A percentile compares a stretch with the other conserved stretches of the same genome.
Evolutionary conservation across 352 stramenopile genomes (phyloP).

Genomic region (Globisporangium parvum): DNA sequence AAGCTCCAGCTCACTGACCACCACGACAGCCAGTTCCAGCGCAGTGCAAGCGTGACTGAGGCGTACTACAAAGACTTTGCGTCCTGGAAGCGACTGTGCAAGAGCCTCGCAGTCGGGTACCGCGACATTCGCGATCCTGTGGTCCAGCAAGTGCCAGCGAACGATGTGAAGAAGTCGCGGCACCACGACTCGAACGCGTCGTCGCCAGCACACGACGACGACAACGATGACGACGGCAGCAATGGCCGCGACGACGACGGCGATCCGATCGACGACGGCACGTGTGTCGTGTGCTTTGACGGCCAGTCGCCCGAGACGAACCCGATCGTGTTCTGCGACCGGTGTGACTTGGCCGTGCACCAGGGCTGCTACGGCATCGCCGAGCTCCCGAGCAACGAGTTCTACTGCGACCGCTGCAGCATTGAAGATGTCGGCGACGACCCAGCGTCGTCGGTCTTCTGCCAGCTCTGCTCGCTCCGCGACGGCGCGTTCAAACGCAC

Average conservation of each 20-base stretch:
- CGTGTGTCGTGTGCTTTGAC: slow-evolving; percentile 88
- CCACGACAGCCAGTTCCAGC: slow-evolving; percentile 12
- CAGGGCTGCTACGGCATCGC: slow-evolving; percentile 85
- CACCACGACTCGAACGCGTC: slow-evolving; percentile 13
- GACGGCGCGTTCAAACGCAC: slow-evolving; percentile 87
- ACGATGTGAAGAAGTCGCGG: slow-evolving; percentile 15
- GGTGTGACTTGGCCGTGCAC: slow-evolving; percentile 86
- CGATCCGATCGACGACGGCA: slow-evolving; percentile 75
- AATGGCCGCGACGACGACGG: slow-evolving; percentile 44
- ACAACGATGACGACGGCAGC: slow-evolving; percentile 21
- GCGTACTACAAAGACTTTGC: slow-evolving; percentile 72
- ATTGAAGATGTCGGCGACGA: slow-evolving; percentile 47
- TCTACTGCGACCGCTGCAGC: slow-evolving; percentile 85
- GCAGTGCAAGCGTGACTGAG: slow-evolving; percentile 26
- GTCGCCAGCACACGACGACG: slow-evolving; percentile 23
- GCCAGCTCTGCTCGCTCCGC: slow-evolving; percentile 76
- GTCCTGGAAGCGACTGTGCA: slow-evolving; percentile 71
- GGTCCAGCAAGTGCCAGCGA: neutral
- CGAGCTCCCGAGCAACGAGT: slow-evolving; percentile 80
- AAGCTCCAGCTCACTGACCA: slow-evolving; percentile 26
- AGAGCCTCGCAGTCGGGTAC: slow-evolving; percentile 62
- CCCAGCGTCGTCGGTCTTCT: slow-evolving; percentile 57
- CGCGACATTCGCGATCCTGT: slow-evolving; percentile 16
- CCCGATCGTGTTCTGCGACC: slow-evolving; percentile 88
- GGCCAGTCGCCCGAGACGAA: slow-evolving; percentile 82